Conservation (phyloP, 2,329 filamentous ascomycete genomes). For the Claviceps cyperi region DNA sequence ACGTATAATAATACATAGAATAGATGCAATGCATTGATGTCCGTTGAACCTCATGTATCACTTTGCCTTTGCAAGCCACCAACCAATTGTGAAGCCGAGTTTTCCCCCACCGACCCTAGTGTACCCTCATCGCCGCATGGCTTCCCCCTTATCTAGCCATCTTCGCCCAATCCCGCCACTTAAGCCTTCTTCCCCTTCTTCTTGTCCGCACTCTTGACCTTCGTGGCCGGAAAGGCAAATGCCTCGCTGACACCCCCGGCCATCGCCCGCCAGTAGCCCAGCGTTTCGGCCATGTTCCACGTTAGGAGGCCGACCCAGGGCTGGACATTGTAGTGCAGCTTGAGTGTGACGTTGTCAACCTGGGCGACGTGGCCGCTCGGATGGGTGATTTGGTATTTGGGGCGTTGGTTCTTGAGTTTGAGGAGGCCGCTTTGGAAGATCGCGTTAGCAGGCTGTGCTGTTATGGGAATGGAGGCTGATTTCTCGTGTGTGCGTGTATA, state of each 20-base stretch:
- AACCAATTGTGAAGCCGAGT: too few relatives aligned
- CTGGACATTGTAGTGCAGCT: constrained; percentile 91
- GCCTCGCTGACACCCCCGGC: constrained; percentile 47
- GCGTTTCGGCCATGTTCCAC: constrained; percentile 52
- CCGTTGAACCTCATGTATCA: too few relatives aligned
- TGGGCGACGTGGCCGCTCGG: constrained; percentile 65
- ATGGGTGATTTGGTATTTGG: constrained; percentile 96
- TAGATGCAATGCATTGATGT: too few relatives aligned
- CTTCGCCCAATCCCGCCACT: neutral
- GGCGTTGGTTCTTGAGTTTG: constrained; percentile 67
- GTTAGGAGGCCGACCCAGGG: constrained; percentile 84
- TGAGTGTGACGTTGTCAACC: constrained; percentile 58
- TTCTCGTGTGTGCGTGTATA: neutral
- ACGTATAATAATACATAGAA: too few relatives aligned
- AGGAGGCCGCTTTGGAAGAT: constrained; percentile 48
- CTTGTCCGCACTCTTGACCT: constrained; percentile 28
- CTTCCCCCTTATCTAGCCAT: too few relatives aligned
- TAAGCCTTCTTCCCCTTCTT: constrained; percentile 4
- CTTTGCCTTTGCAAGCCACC: too few relatives aligned
- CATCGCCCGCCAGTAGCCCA: constrained; percentile 50
- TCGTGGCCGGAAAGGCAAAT: constrained; percentile 53
- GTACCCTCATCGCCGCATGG: too few relatives aligned
- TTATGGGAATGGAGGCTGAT: too few relatives aligned
- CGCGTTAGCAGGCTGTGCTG: neutral
- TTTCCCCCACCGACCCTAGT: too few relatives aligned